phyloP scores from a whole-genome alignment of 352 stramenopile genomes.

The Peronospora tabacina region DNA sequence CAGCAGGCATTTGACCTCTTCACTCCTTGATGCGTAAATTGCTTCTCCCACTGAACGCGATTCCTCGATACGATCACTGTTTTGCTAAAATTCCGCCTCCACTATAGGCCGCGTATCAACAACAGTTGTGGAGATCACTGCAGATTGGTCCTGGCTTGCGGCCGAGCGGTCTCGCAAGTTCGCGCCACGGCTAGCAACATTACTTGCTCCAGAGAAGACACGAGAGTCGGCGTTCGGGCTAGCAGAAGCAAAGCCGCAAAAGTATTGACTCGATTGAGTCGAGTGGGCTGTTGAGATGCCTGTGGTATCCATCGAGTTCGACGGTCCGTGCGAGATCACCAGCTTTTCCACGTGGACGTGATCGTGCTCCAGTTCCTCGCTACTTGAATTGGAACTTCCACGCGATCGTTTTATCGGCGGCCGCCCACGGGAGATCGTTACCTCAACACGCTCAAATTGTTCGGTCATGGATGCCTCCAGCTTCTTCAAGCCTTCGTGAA shows the following conservation, averaged over 20 bases:
- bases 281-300: constrained; percentile 9
- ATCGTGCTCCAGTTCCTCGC: constrained; percentile 25
- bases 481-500: constrained; percentile 51
- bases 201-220: constrained; percentile 10
- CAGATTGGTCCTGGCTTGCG: constrained; percentile 29
- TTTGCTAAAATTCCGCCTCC: constrained; percentile 37
- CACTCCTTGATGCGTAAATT: constrained; percentile 7
- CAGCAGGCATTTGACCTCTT: constrained; percentile 8
- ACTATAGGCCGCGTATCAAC: constrained; percentile 24
- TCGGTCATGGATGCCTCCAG: constrained; percentile 56
- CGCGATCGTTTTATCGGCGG: constrained; percentile 32
- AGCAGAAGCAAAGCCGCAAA: not conserved
- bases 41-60: constrained; percentile 8
- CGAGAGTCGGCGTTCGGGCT: constrained; percentile 13
- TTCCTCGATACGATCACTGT: constrained; percentile 19
- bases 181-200: constrained; percentile 8
- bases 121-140: constrained; percentile 23
- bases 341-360: constrained; percentile 36
- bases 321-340: constrained; percentile 27
- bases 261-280: constrained; percentile 11
- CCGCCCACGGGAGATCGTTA: constrained; percentile 70
- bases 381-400: constrained; percentile 28
- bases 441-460: constrained; percentile 70
- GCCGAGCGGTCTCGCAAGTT: constrained; percentile 18
- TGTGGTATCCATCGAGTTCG: constrained; percentile 9